These are phyloP conservation scores for Mycena olivaceomarginata DNA, from an alignment of 768 basidiomycete genomes.

Conservation along the genomic window DNA sequence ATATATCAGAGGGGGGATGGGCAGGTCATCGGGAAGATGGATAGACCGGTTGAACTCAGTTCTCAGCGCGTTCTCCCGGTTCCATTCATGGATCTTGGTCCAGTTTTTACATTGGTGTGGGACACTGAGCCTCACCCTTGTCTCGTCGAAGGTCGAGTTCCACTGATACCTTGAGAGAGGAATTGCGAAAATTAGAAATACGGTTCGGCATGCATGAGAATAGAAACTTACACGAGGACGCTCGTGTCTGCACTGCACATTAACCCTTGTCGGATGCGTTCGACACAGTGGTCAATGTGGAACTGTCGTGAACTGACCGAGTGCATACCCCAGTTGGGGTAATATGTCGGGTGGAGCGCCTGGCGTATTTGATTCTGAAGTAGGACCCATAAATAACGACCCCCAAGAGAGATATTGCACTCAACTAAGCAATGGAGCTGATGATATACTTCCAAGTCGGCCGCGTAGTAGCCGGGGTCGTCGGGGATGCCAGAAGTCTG, in stretches of 20 bases:
- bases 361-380: conserved; percentile 20
- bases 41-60: neutral
- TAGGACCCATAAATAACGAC: conserved; percentile 5
- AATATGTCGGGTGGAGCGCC: conserved; percentile 10
- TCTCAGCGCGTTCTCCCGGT: conserved; percentile 1
- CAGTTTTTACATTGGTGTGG: conserved; percentile 24
- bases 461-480: conserved; percentile 17
- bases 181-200: conserved; percentile 8
- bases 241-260: conserved; percentile 18
- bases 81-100: conserved; percentile 26
- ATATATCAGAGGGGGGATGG: conserved; percentile 16
- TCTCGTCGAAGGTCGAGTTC: conserved; percentile 25
- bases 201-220: neutral
- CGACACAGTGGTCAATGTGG: conserved; percentile 20
- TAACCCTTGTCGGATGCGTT: conserved; percentile 17
- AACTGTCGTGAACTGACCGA: conserved; percentile 7
- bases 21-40: conserved; percentile 21
- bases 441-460: conserved; percentile 16
- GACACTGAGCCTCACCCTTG: conserved; percentile 23
- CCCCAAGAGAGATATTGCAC: conserved; percentile 18
- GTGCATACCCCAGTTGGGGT: conserved; percentile 23
- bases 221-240: conserved; percentile 21
- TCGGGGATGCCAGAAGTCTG: conserved; percentile 3
- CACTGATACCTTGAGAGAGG: conserved; percentile 7
- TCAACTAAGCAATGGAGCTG: conserved; percentile 25